These are phyloP conservation scores for Purshia tridentata DNA, from an alignment of 306 rosid genomes.

Conservation along the genomic window DNA sequence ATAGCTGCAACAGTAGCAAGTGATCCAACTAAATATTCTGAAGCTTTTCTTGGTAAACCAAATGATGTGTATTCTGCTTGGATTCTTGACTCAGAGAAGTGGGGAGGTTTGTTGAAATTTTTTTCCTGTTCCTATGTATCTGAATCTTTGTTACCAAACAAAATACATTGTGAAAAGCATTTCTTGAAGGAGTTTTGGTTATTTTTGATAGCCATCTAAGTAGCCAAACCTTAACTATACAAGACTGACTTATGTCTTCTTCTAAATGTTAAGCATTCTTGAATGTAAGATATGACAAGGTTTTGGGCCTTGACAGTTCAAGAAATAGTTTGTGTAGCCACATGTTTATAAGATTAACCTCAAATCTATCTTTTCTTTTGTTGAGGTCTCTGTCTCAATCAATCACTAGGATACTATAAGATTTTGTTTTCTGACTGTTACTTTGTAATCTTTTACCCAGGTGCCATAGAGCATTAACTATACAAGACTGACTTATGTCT, in stretches of 20 bases:
- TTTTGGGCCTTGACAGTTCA: neutral
- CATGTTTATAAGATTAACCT: neutral
- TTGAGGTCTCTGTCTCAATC: neutral
- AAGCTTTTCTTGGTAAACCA: slow-evolving; percentile 91
- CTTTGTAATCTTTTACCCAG: slow-evolving; percentile 40
- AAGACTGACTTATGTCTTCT: neutral
- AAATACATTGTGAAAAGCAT: neutral
- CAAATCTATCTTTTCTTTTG: neutral
- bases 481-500: neutral
- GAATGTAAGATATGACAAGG: neutral
- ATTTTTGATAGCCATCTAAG: neutral
- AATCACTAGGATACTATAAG: slow-evolving; percentile 1
- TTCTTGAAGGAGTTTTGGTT: neutral
- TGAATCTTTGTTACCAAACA: neutral
- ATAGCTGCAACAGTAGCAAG: slow-evolving; percentile 92
- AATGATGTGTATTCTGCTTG: slow-evolving; percentile 83
- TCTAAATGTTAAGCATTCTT: neutral
- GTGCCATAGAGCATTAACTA: slow-evolving; percentile 74
- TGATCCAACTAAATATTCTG: slow-evolving; percentile 72
- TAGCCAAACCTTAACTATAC: neutral
- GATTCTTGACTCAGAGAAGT: slow-evolving; percentile 89
- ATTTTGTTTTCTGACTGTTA: slow-evolving; percentile 23
- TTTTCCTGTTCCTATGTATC: slow-evolving; percentile 3
- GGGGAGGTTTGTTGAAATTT: slow-evolving; percentile 82
- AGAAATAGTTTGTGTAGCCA: neutral